Base-by-base conservation (phyloP, 2,329 filamentous ascomycete species). In the Penicillium capsulatum region DNA sequence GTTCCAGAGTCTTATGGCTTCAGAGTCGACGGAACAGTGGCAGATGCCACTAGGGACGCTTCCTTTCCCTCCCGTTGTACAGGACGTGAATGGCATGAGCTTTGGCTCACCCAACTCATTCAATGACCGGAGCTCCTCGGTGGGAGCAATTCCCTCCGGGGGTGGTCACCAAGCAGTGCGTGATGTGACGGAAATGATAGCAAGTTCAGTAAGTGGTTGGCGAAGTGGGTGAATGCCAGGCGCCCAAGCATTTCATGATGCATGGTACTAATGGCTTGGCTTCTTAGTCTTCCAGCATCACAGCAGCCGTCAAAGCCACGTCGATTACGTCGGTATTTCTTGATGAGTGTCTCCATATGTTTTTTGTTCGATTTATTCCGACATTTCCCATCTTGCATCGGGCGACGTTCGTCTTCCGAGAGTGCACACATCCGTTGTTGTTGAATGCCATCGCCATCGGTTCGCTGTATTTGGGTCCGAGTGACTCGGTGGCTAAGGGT, bases 261-360 rank as follows among this genome's bases (percentile, higher is more conserved):
- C 11, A 4, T 29, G 17, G 11, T 28, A n/a, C 26, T 14, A 29
- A 9, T n/a, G 9, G 19, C 19, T 22, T 22, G 19, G 19, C 19
- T 22, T 9, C 9, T 22, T 31, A 65, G 67, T 70, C 67, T 7
- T 68, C 64, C 1, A 68, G 62, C 32, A 61, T 71, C 7, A 70
- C 68, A 4, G 66, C 67, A n/a, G 68, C 65, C 9, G 63, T 69
- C 10, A 67, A 70, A 45, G 59, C 64, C 14, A 68, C 59, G 1
- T 68, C 65, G 2, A 62, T 71, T 13, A 71, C 65, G 14, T 72
- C 69, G 0, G 65, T 69, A 14, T 71, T 72, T 26, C 54, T 72
- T 6, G 68, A 71, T 37, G 66, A 68, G 45, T 70, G 68, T 45
- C 49, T 72, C 11, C 69, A 72, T 41, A 70, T 71, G 66, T 72